A percentile compares a stretch with the other conserved stretches of the same genome.
Conservation (phyloP, 2,329 filamentous ascomycete genomes). For the Westerdykella sp. region DNA sequence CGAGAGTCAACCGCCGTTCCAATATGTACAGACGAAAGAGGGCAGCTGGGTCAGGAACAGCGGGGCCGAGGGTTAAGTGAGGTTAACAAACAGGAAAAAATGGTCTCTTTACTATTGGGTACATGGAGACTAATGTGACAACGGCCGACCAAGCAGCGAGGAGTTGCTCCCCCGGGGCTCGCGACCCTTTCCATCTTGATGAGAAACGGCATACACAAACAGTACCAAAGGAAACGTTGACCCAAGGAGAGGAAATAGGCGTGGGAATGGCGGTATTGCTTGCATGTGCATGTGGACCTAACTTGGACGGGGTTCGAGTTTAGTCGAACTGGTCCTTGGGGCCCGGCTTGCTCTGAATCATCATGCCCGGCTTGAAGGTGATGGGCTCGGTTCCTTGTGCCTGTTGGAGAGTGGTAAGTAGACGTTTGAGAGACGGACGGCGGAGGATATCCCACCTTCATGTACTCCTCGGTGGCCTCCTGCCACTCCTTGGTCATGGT, state of each 20-base stretch:
- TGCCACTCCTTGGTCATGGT: conserved; percentile 98
- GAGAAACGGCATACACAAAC: conserved; percentile 20
- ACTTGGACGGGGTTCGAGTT: conserved; percentile 5
- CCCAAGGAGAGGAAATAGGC: conserved; percentile 31
- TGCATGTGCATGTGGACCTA: conserved; percentile 16
- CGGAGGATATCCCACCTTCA: conserved; percentile 59
- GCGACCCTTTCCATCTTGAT: conserved; percentile 21
- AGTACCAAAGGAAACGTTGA: conserved; percentile 33
- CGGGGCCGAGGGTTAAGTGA: too few species aligned
- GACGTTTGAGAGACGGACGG: neutral
- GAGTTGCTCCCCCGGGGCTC: conserved; percentile 6
- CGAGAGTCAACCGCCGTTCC: too few species aligned
- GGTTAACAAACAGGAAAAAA: too few species aligned
- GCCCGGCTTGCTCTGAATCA: conserved; percentile 35
- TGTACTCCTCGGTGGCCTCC: conserved; percentile 88
- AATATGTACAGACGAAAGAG: too few species aligned
- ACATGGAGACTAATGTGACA: conserved; percentile 35
- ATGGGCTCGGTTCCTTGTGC: conserved; percentile 35
- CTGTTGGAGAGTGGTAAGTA: conserved; percentile 17
- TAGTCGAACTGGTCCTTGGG: conserved; percentile 8
- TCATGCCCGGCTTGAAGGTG: conserved; percentile 37
- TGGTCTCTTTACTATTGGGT: neutral
- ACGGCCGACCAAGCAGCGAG: conserved; percentile 19
- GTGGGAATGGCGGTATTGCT: conserved; percentile 23
- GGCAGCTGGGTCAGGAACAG: too few species aligned